Evolutionary conservation across 2,329 filamentous ascomycete genomes (phyloP).

Genomic region (Pseudogymnoascus sp.): DNA sequence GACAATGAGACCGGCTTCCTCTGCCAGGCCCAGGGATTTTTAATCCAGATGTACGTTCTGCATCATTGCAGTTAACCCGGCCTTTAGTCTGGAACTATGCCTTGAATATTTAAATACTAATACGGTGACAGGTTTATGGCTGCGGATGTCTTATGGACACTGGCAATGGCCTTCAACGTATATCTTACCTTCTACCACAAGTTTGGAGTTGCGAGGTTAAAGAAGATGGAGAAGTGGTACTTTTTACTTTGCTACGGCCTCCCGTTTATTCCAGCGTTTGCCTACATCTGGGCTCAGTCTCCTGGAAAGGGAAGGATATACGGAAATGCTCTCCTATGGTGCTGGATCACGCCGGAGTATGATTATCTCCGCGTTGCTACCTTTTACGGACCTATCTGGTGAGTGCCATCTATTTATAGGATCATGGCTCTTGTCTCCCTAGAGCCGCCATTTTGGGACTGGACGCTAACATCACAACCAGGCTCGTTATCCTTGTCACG

Average conservation of each 20-base stretch:
- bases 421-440: not conserved
- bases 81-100: not conserved
- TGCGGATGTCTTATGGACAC: conserved; percentile 68
- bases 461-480: conserved; percentile 27
- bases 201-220: conserved; percentile 58
- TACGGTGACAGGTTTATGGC: conserved; percentile 60
- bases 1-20: conserved; percentile 23
- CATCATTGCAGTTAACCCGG: not conserved
- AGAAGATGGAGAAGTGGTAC: conserved; percentile 65
- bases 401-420: conserved; percentile 21
- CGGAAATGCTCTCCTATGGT: conserved; percentile 73
- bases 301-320: conserved; percentile 54
- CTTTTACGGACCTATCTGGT: conserved; percentile 72
- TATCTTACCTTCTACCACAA: conserved; percentile 74
- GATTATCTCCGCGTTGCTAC: conserved; percentile 65
- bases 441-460: not conserved
- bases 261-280: conserved; percentile 61
- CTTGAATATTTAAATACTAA: conserved; percentile 7
- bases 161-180: conserved; percentile 79
- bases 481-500: conserved; percentile 55
- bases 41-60: conserved; percentile 70
- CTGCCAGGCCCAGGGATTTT: conserved; percentile 68
- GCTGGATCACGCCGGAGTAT: conserved; percentile 64
- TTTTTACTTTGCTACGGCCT: conserved; percentile 64
- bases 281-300: conserved; percentile 58